These are phyloP conservation scores for Monascus purpureus DNA, from an alignment of 495 filamentous ascomycete genomes.

Conservation along the genomic window DNA sequence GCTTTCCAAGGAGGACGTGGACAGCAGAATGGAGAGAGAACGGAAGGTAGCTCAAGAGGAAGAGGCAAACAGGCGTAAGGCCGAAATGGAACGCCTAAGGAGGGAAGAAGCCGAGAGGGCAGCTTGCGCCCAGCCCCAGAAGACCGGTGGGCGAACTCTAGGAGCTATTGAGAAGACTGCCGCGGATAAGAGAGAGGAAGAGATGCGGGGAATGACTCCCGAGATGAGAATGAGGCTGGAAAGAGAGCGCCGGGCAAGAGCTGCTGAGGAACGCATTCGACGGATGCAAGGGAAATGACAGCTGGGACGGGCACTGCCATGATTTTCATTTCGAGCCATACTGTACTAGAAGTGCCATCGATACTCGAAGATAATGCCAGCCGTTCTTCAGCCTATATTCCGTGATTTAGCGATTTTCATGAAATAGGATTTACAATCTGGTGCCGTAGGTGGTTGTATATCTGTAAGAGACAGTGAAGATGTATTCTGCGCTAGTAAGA, in stretches of 20 bases:
- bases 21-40: slow-evolving; percentile 47
- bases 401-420: no score
- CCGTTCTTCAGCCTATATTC: no score
- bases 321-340: no score
- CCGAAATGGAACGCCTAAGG: slow-evolving; percentile 49
- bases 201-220: slow-evolving; percentile 67
- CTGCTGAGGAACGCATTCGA: slow-evolving; percentile 74
- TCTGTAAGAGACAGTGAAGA: no score
- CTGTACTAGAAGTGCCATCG: no score
- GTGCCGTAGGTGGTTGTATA: no score
- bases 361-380: no score
- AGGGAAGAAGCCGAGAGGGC: slow-evolving; percentile 47
- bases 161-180: slow-evolving; percentile 47
- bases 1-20: slow-evolving; percentile 53
- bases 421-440: no score
- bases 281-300: slow-evolving; percentile 37
- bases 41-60: slow-evolving; percentile 40
- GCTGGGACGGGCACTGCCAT: no score
- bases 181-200: slow-evolving; percentile 66
- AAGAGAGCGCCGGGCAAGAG: slow-evolving; percentile 66
- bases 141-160: slow-evolving; percentile 32
- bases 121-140: slow-evolving; percentile 19
- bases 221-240: slow-evolving; percentile 74
- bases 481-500: no score
- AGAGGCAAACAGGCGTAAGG: slow-evolving; percentile 44